Evolutionary conservation across 306 rosid genomes (phyloP).

Genomic region (Nissolia schottii): DNA sequence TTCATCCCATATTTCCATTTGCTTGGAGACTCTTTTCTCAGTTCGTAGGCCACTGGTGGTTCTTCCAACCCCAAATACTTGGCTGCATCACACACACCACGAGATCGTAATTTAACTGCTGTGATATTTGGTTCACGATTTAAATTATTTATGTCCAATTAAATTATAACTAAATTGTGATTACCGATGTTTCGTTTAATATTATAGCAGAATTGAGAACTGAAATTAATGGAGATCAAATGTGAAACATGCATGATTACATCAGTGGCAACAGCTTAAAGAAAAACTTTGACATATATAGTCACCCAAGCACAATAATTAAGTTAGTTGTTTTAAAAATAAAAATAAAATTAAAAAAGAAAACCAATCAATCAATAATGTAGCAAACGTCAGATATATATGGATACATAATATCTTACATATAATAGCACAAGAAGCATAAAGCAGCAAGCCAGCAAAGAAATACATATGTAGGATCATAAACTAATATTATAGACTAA

Average conservation of each 20-base stretch:
- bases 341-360: too few species aligned
- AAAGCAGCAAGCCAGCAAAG: constrained; percentile 9
- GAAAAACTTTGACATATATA: too few species aligned
- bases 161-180: too few species aligned
- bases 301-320: constrained; percentile 17
- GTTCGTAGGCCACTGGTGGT: constrained; percentile 57
- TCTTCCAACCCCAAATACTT: constrained; percentile 45
- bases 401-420: not conserved
- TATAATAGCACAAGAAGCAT: not conserved
- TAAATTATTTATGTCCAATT: too few species aligned
- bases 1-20: constrained; percentile 67
- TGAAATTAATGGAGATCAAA: not conserved
- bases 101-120: too few species aligned
- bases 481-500: too few species aligned
- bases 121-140: too few species aligned
- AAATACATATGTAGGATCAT: too few species aligned
- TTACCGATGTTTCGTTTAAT: too few species aligned
- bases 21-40: constrained; percentile 25
- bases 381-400: not conserved
- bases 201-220: too few species aligned
- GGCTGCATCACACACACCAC: constrained; percentile 32
- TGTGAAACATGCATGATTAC: not conserved
- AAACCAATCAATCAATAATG: constrained; percentile 30
- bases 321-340: not conserved
- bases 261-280: not conserved